phyloP scores from a whole-genome alignment of 2,329 filamentous ascomycete species.

The Fusarium sp. region DNA sequence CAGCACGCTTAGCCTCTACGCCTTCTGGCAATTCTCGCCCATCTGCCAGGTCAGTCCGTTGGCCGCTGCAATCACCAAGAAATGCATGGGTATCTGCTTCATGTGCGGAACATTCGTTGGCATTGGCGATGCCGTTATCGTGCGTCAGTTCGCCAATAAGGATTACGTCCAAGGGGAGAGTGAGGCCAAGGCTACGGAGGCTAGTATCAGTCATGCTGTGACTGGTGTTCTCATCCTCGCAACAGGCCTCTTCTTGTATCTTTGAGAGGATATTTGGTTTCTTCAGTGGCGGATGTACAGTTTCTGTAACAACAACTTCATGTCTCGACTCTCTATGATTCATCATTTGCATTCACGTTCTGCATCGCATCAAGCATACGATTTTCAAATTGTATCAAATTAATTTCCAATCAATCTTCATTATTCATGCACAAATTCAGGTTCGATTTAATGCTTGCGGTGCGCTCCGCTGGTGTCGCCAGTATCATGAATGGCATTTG shows the following conservation, averaged over 20 bases:
- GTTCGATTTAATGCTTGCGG: neutral
- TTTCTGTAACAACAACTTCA: neutral
- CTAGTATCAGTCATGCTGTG: conserved; percentile 25
- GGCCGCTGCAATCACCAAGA: conserved; percentile 2
- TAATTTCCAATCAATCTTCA: neutral
- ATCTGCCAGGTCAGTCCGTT: conserved; percentile 15
- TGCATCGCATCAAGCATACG: neutral
- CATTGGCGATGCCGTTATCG: conserved; percentile 27
- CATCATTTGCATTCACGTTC: neutral
- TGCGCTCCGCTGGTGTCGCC: conserved; percentile 21
- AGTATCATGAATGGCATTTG: conserved; percentile 40
- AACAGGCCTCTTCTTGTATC: conserved; percentile 25
- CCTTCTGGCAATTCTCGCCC: conserved; percentile 31
- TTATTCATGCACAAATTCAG: neutral
- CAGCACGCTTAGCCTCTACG: conserved; percentile 23
- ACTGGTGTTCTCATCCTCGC: conserved; percentile 15
- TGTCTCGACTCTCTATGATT: neutral
- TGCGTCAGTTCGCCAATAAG: conserved; percentile 24
- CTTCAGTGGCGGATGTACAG: neutral
- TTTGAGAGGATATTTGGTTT: neutral
- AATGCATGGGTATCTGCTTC: conserved; percentile 28
- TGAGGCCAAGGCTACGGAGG: conserved; percentile 9
- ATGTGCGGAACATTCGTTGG: conserved; percentile 23
- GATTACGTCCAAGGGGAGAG: conserved; percentile 8
- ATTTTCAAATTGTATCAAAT: neutral